Evolutionary conservation across 2,329 filamentous ascomycete genomes (phyloP).

Genomic region (Phialocephala subalpina): DNA sequence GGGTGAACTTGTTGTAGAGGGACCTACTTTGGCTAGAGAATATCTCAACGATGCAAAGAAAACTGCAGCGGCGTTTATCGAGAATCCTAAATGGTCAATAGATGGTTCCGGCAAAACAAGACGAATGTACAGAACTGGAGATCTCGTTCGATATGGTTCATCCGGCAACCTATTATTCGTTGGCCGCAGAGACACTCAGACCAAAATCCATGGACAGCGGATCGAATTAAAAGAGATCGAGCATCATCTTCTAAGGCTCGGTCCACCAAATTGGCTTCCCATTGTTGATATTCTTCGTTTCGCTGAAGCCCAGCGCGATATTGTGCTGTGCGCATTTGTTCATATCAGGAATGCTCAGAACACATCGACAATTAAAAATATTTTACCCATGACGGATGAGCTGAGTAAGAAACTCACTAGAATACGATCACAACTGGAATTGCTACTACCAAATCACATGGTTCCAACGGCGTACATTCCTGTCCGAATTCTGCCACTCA

Average conservation of each 20-base stretch:
- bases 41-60: constrained; percentile 60
- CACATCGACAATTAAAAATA: not conserved
- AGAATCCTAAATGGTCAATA: not conserved
- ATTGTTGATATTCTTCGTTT: not conserved
- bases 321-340: not conserved
- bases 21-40: constrained; percentile 65
- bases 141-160: not conserved
- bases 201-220: not conserved
- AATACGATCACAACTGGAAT: not conserved
- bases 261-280: too few species aligned
- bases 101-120: not conserved
- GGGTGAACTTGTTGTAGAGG: constrained; percentile 42
- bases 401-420: not conserved
- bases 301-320: not conserved
- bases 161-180: not conserved
- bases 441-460: not conserved
- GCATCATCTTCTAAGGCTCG: not conserved
- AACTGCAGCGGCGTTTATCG: constrained; percentile 22
- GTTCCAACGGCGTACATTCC: not conserved
- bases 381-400: not conserved
- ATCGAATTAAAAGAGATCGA: constrained; percentile 4
- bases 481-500: not conserved
- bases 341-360: not conserved
- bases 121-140: not conserved
- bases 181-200: not conserved